Evolutionary conservation across 306 rosid species (phyloP), one percentile per base, ranked within the genome.

Genomic region (Adenanthera pavonina): DNA sequence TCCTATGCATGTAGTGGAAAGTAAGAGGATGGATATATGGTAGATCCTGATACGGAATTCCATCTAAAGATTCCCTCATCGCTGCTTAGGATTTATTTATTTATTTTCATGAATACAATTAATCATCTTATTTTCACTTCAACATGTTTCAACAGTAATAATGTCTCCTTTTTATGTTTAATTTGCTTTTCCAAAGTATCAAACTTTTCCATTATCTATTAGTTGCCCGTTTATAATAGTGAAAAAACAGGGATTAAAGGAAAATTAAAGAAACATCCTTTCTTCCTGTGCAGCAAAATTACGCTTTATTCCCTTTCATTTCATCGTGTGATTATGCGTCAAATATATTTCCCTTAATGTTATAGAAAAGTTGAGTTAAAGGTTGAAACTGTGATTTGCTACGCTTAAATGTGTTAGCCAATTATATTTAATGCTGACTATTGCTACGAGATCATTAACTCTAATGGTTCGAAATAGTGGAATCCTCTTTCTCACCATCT

Each of bases 21-120:
- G 13, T 40, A 9, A 69, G 74, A 19, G 16, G 69, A 44, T n/a
- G n/a, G 16, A 7, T 25, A 15, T 40, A 15, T 0, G 8, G 66
- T 82, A 76, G 81, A 82, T 60, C 69, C 68, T 76, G 81, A 76
- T 34, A 82, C 25, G 81, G 85, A 82, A 82, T 76, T 82, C 85
- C 81, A 82, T 69, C 38, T 49, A 47, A 69, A n/a, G 72, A 49
- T 69, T 82, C 78, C 75, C 81, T 33, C 19, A 15, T 6, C 34
- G 36, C 49, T 33, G 10, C 44, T 16, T 52, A 74, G 75, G 60
- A 34, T 33, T 57, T 6, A 33, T 19, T 66, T 12, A 35, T 15
- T 43, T 44, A 6, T 14, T 66, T 19, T 36, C 12, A 15, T 77
- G 14, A 17, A 44, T 54, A 9, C 11, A 14, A 11, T 67, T 51